Conservation (phyloP, 1,284 basidiomycete species). For the Tilletia indica region DNA sequence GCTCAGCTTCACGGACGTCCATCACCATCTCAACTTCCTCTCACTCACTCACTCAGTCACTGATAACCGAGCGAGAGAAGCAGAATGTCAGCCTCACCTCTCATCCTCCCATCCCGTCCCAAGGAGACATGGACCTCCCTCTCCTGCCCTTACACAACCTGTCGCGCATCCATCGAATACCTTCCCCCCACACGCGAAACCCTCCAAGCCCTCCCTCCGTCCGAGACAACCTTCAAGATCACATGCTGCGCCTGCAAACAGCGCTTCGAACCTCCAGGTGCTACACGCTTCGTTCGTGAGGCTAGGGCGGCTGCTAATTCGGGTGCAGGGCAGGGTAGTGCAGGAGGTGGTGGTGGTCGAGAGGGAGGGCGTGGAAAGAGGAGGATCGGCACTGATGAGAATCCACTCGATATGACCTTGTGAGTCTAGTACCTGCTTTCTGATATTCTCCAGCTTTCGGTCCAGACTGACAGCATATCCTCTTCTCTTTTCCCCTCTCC, state of each 20-base stretch:
- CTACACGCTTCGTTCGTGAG: constrained; percentile 45
- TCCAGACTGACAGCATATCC: no score
- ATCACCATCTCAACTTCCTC: no score
- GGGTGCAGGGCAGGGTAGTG: background rate
- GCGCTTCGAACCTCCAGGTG: constrained; percentile 51
- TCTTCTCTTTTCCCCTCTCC: no score
- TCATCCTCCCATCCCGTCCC: constrained; percentile 36
- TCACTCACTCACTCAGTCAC: no score
- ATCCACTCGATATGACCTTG: constrained; percentile 53
- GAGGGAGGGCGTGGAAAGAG: constrained; percentile 31
- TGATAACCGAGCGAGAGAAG: no score
- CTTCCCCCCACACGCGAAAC: constrained; percentile 33
- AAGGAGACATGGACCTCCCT: constrained; percentile 46
- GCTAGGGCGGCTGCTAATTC: constrained; percentile 27
- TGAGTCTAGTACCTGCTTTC: constrained; percentile 15
- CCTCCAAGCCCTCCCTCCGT: constrained; percentile 32
- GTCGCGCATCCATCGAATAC: constrained; percentile 49
- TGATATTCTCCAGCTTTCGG: background rate
- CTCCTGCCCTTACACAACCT: constrained; percentile 49
- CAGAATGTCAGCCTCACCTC: background rate
- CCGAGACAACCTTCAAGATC: constrained; percentile 49
- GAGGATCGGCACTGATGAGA: constrained; percentile 53
- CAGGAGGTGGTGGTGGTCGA: background rate
- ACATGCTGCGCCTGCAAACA: constrained; percentile 47
- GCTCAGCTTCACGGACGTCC: no score